Evolutionary conservation across 495 filamentous ascomycete species (phyloP), one percentile per base, ranked within the genome.

Genomic region (Neurospora sp.): DNA sequence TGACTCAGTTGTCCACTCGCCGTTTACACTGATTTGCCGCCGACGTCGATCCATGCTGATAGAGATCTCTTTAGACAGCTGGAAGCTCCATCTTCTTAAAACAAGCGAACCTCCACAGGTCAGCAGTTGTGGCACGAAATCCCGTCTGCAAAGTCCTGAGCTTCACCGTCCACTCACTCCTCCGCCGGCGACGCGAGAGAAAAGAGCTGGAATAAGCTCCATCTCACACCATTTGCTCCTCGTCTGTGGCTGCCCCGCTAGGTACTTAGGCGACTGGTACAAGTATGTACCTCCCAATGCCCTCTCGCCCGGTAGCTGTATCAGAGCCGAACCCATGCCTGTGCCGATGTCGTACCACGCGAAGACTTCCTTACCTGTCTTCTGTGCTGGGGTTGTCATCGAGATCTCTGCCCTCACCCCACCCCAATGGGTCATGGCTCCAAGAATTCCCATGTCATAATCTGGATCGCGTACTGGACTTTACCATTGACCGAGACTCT

Each of bases 341-440:
- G 70, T 80, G 72, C 74, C 78, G 73, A 74, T 74, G 74, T 71
- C 70, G 79, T 80, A 71, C 78, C 73, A 79, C 78, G 41, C 70
- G 68, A 73, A 70, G 45, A 68, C 72, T 73, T 69, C 72, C 42
- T 73, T 71, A 71, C 72, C 65, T 72, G 72, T 69, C 73, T 73
- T 77, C 69, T 73, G 53, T 35, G 53, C 53, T 35, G 27, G 61
- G 75, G 74, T 79, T 79, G 78, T 79, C 80, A 81, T 81, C 78
- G 75, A 78, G 77, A 80, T 77, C 78, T 75, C 68, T 73, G 61
- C 75, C 72, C 37, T 73, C 75, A 75, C 78, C 76, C 79, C 78
- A 73, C 75, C 65, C 71, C 35, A 74, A 76, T 70, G 72, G 68
- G 70, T 74, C 73, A 73, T 72, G 61, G 73, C 73, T 74, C 73